Evolutionary conservation across 225 moss, liverwort and hornwort species (phyloP).

Genomic region (Thuidium tamariscinum): DNA sequence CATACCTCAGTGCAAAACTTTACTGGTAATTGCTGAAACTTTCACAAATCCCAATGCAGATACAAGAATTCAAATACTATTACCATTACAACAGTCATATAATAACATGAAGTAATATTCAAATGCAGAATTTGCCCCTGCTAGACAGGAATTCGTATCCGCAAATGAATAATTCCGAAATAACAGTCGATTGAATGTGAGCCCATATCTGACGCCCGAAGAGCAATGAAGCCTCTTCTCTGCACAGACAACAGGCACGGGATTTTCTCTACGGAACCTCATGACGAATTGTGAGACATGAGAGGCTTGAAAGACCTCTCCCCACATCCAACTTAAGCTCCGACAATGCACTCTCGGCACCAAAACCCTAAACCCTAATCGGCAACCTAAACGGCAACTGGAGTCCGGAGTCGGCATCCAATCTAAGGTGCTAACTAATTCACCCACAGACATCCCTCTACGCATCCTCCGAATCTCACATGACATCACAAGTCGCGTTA

Average conservation of each 20-base stretch:
- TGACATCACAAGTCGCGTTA: neutral
- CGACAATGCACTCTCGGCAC: neutral
- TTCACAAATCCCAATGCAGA: no score
- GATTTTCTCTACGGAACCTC: constrained; percentile 12
- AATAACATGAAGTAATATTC: no score
- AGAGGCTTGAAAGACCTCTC: constrained; percentile 26
- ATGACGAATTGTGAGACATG: constrained; percentile 16
- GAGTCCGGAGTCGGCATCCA: constrained; percentile 50
- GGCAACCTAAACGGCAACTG: neutral
- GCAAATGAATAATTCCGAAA: neutral
- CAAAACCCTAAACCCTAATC: neutral
- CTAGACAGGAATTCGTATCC: no score
- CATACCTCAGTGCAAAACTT: no score
- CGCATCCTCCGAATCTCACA: neutral
- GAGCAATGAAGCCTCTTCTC: neutral
- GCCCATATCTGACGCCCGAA: neutral
- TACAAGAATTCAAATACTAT: no score
- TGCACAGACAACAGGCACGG: neutral
- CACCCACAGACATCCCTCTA: constrained; percentile 18
- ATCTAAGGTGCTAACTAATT: constrained; percentile 43
- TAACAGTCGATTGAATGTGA: neutral
- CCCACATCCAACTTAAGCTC: constrained; percentile 30
- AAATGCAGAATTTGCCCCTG: no score
- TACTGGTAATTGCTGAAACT: no score
- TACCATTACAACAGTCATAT: no score